Evolutionary conservation across 2,329 filamentous ascomycete genomes (phyloP).

Genomic region (Trichoderma cornu-damae): DNA sequence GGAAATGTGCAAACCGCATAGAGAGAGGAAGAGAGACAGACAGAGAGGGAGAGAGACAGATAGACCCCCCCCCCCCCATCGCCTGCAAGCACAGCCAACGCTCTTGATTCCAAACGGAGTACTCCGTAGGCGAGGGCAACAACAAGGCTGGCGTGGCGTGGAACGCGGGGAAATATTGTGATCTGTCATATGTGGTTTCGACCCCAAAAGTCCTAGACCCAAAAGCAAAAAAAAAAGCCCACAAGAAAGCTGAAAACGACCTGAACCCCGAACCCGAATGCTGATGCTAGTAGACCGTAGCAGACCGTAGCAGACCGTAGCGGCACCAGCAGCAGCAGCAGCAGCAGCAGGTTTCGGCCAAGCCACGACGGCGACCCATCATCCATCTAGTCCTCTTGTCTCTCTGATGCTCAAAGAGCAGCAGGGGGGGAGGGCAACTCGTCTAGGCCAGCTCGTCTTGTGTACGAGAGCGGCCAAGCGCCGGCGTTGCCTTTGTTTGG

Average conservation of each 20-base stretch:
- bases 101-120: not conserved
- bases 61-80: too few relatives aligned
- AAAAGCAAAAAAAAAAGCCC: not conserved
- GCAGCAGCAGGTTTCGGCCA: too few relatives aligned
- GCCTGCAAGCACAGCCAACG: not conserved
- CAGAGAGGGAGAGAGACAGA: not conserved
- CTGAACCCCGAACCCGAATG: not conserved
- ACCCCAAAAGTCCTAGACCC: constrained; percentile 8
- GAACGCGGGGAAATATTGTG: constrained; percentile 19
- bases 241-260: not conserved
- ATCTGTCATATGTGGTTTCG: constrained; percentile 16
- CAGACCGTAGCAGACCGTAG: too few relatives aligned
- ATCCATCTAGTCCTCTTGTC: too few relatives aligned
- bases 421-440: too few relatives aligned
- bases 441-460: not conserved
- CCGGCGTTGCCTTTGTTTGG: not conserved
- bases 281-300: too few relatives aligned
- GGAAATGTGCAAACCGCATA: not conserved
- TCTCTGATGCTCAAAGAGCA: too few relatives aligned
- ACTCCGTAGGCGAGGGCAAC: not conserved
- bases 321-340: too few relatives aligned
- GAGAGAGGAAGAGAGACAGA: not conserved
- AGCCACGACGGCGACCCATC: too few relatives aligned
- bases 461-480: not conserved
- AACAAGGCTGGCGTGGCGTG: constrained; percentile 5